These are phyloP conservation scores for Phlegmacium glaucopus DNA, from an alignment of 768 basidiomycete species.

Conservation along the genomic window DNA sequence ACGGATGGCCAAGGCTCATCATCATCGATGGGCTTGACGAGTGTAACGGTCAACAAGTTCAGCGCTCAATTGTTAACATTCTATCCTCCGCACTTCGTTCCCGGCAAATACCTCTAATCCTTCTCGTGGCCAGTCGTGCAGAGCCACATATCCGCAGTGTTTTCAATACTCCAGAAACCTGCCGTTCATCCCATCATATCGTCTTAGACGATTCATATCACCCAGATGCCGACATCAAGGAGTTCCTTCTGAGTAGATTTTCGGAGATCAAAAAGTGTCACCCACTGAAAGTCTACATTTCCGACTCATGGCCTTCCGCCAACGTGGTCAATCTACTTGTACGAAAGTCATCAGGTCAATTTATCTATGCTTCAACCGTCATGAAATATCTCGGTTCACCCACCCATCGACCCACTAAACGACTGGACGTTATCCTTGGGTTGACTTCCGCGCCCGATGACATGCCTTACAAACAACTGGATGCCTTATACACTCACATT, in stretches of 20 bases:
- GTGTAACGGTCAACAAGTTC: conserved; percentile 12
- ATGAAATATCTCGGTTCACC: conserved; percentile 19
- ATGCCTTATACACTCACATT: conserved; percentile 9
- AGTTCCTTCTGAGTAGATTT: conserved; percentile 13
- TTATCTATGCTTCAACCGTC: conserved; percentile 25
- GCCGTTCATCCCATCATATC: neutral
- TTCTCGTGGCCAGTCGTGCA: conserved; percentile 24
- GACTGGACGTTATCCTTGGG: conserved; percentile 11
- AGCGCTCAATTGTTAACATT: conserved; percentile 9
- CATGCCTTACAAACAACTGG: conserved; percentile 8
- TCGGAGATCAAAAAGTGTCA: conserved; percentile 9
- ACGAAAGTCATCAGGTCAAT: conserved; percentile 18
- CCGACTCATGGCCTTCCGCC: conserved; percentile 18
- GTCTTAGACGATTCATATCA: conserved; percentile 7
- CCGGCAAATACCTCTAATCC: conserved; percentile 14
- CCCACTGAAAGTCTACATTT: neutral
- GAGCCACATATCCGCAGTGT: conserved; percentile 19
- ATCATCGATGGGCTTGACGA: conserved; percentile 28
- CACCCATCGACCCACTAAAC: conserved; percentile 5
- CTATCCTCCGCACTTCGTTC: conserved; percentile 1
- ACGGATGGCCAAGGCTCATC: conserved; percentile 2
- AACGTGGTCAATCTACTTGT: conserved; percentile 14
- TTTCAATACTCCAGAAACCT: neutral
- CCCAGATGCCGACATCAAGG: conserved; percentile 14
- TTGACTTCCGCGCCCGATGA: neutral